Base-by-base conservation (phyloP, 129 eudicot genomes). In the Lactuca sativa region DNA sequence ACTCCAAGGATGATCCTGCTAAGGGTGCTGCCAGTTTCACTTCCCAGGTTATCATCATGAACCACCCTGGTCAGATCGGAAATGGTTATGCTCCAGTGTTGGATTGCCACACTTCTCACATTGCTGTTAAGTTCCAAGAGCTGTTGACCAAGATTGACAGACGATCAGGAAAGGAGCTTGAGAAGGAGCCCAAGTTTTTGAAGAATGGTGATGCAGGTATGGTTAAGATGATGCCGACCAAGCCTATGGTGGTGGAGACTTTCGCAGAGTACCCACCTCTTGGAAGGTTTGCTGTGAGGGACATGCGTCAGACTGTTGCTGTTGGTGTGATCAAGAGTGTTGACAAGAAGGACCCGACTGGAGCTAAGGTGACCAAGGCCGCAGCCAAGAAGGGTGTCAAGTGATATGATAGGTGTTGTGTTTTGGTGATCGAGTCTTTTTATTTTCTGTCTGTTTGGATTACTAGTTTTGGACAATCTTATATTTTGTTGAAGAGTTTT, bases 11-110 rank as follows among this genome's bases (percentile, higher is more conserved):
- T 33, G 85, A 81, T 44, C 52, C 52, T 3, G 52, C 52, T 12
- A 47, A 47, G 5, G 86, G 80, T 17, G 86, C 82, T 30, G 86
- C 86, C 13, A 77, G 60, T 17, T 82, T 77, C 70, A 73, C 77
- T 2, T 69, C 86, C 0, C 86, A 82, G 52, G 86, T 82, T 21
- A 82, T 82, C 58, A 82, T 82, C 77, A 77, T 81, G 85, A 81
- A 81, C 82, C 85, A 81, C 73, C 85, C 85, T 3, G 85, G 85
- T 7, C 85, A 76, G 73, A 81, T 81, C 10, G 85, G 85, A 54
- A 81, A 81, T 1, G 85, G 85, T 32, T 81, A 81, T 31, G 82
- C 85, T 3, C 85, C 85, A 2, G 85, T 81, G 4, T 82, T 81
- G 5, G 85, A 81, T 55, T 81, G 85, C 64, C 85, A 81, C 79